Percentiles rank a stretch among this genome's conserved stretches.
These are phyloP conservation scores for Saitozyma sp. DNA, from an alignment of 768 basidiomycete genomes.

Conservation along the genomic window DNA sequence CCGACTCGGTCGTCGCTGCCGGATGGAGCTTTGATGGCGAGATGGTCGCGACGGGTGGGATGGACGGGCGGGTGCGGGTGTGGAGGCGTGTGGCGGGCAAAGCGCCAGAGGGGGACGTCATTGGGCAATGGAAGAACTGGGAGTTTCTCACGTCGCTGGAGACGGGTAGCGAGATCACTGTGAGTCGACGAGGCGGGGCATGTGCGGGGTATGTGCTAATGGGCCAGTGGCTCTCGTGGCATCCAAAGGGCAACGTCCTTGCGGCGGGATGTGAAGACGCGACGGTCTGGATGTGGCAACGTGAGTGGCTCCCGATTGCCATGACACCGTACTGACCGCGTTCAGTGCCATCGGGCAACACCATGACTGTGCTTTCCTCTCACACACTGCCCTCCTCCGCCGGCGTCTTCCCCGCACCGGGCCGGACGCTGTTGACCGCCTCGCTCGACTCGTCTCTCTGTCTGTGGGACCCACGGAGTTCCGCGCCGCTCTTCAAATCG, in stretches of 20 bases:
- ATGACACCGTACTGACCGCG: constrained; percentile 2
- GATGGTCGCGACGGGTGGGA: constrained; percentile 91
- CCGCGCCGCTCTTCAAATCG: constrained; percentile 71
- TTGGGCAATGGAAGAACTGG: constrained; percentile 71
- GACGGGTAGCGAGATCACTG: constrained; percentile 94
- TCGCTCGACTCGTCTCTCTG: constrained; percentile 78
- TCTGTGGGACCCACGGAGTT: constrained; percentile 85
- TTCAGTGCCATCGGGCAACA: constrained; percentile 90
- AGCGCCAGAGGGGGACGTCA: constrained; percentile 57
- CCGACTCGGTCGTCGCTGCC: constrained; percentile 78
- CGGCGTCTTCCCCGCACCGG: constrained; percentile 81
- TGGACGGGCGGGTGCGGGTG: constrained; percentile 92
- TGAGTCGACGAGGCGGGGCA: constrained; percentile 53
- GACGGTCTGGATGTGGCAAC: constrained; percentile 95
- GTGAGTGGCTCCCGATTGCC: constrained; percentile 58
- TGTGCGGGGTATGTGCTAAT: neutral
- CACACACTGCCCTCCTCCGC: constrained; percentile 81
- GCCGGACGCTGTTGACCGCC: constrained; percentile 85
- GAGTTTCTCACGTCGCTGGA: constrained; percentile 91
- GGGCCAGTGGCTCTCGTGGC: constrained; percentile 88
- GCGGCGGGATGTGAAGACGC: constrained; percentile 90
- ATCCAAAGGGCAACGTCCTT: constrained; percentile 85
- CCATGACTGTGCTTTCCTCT: constrained; percentile 93
- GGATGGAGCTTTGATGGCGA: constrained; percentile 87
- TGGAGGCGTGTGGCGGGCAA: constrained; percentile 64